Percentiles rank a stretch among this genome's conserved stretches.
These are phyloP conservation scores for Debaryomycetaceae sp. DNA, from an alignment of 1,139 yeast species.

Conservation along the genomic window DNA sequence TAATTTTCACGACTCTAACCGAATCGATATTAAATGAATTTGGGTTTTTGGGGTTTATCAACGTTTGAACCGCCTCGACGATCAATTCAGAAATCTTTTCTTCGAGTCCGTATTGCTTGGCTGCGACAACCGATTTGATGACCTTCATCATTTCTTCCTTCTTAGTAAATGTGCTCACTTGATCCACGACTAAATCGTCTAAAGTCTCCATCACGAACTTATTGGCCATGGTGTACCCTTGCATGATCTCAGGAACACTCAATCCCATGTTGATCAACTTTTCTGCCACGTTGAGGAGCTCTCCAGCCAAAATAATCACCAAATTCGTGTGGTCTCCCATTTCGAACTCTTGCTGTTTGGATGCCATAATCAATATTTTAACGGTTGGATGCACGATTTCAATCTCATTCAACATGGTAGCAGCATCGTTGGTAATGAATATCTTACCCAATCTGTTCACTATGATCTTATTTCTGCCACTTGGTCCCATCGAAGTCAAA, in stretches of 20 bases:
- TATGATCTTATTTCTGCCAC: slow-evolving; percentile 93
- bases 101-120: slow-evolving; percentile 92
- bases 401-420: slow-evolving; percentile 88
- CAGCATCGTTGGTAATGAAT: slow-evolving; percentile 93
- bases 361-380: slow-evolving; percentile 91
- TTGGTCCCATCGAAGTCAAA: slow-evolving; percentile 94
- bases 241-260: slow-evolving; percentile 84
- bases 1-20: slow-evolving; percentile 89
- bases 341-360: slow-evolving; percentile 93
- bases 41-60: slow-evolving; percentile 66
- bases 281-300: slow-evolving; percentile 78
- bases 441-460: slow-evolving; percentile 80
- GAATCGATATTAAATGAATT: slow-evolving; percentile 79
- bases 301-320: slow-evolving; percentile 76
- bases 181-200: slow-evolving; percentile 62
- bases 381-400: slow-evolving; percentile 98
- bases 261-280: slow-evolving; percentile 80
- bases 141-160: slow-evolving; percentile 65
- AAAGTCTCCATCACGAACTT: slow-evolving; percentile 68
- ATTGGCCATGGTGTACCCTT: slow-evolving; percentile 83
- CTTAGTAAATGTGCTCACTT: slow-evolving; percentile 56
- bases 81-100: slow-evolving; percentile 73
- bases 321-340: slow-evolving; percentile 51
- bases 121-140: slow-evolving; percentile 82
- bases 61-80: slow-evolving; percentile 79